These are phyloP conservation scores for Abelmoschus esculentus DNA, from an alignment of 345 rosid genomes.

Conservation along the genomic window DNA sequence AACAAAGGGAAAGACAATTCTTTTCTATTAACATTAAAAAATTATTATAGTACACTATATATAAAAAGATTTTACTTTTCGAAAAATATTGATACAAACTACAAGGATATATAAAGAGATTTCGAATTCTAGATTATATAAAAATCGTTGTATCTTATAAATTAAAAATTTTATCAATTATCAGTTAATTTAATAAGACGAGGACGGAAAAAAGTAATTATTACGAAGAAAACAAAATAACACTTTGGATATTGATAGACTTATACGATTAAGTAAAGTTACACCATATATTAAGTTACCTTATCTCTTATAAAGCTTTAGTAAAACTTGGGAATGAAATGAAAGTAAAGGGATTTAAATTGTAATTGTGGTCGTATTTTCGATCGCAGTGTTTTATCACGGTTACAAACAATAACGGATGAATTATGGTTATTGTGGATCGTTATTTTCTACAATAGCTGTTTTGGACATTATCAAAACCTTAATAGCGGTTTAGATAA, in stretches of 20 bases:
- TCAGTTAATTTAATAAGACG: no score
- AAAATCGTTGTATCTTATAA: no score
- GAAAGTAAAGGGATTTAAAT: not conserved
- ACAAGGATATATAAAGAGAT: not conserved
- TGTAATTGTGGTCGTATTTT: no score
- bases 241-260: constrained; percentile 16
- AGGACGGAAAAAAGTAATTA: not conserved
- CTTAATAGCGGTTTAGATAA: no score
- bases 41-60: not conserved
- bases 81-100: not conserved
- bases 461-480: no score
- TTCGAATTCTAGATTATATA: constrained; percentile 8
- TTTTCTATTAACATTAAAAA: not conserved
- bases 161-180: no score
- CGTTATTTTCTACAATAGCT: no score
- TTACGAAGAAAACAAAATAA: constrained; percentile 14
- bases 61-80: not conserved
- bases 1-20: not conserved
- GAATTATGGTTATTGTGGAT: no score
- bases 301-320: constrained; percentile 12
- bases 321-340: constrained; percentile 2
- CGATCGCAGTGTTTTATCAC: no score
- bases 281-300: not conserved
- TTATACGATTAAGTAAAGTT: constrained; percentile 4
- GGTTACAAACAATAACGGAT: no score